Evolutionary conservation across 2,329 filamentous ascomycete species (phyloP).

Genomic region (Neopestalotiopsis clavispora): DNA sequence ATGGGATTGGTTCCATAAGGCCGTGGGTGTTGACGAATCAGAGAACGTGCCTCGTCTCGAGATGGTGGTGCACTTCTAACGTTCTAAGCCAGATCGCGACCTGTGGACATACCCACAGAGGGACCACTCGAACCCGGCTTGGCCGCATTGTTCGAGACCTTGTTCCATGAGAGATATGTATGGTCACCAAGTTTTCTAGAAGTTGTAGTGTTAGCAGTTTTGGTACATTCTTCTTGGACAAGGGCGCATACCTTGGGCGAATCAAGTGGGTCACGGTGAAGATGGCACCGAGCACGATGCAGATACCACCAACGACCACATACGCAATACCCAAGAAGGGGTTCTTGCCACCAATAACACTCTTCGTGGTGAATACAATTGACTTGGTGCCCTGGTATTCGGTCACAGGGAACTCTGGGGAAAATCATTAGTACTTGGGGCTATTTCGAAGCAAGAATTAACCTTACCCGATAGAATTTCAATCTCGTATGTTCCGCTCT

Average conservation of each 20-base stretch:
- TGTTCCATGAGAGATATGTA: conserved; percentile 96
- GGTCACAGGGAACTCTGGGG: conserved; percentile 77
- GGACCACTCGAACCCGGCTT: conserved; percentile 44
- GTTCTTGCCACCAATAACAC: conserved; percentile 93
- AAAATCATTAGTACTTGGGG: not conserved
- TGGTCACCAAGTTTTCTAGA: conserved; percentile 94
- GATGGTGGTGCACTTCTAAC: conserved; percentile 16
- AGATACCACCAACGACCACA: conserved; percentile 90
- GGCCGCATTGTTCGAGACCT: conserved; percentile 75
- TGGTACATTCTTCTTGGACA: no score
- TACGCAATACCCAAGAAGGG: conserved; percentile 97
- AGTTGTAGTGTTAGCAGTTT: conserved; percentile 8
- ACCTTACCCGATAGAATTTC: conserved; percentile 78
- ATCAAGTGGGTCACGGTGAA: conserved; percentile 93
- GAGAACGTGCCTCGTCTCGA: conserved; percentile 14
- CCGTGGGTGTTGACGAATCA: conserved; percentile 4
- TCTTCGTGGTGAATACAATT: conserved; percentile 85
- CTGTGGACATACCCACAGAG: conserved; percentile 52
- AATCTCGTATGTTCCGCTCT: conserved; percentile 74
- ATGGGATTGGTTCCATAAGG: not conserved
- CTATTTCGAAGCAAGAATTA: not conserved
- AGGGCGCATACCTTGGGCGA: conserved; percentile 73
- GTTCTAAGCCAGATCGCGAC: conserved; percentile 55
- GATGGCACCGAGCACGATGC: conserved; percentile 83
- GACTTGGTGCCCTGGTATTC: conserved; percentile 87